Evolutionary conservation across 352 stramenopile genomes (phyloP), one percentile per base, ranked within the genome.

Genomic region (Phytophthora syringae): DNA sequence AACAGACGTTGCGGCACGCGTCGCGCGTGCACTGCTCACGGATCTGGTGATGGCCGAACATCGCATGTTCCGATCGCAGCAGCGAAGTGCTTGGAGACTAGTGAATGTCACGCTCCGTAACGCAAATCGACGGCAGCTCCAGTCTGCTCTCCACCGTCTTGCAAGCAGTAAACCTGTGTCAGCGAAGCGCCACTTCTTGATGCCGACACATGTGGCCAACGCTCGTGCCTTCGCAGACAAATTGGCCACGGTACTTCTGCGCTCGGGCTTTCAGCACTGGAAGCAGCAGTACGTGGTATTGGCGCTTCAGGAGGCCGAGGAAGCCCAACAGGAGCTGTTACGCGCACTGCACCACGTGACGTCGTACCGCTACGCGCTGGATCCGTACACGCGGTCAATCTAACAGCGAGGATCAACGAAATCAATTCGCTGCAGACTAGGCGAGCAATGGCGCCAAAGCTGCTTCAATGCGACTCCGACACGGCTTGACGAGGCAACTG

Each of bases 251-350:
- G 28, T 73, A 7, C 16, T 79, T 20, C 16, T 67, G 21, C 64
- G 77, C 20, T 66, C 20, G 5, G 66, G 56, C 7, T 92, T 92
- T 45, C 36, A 57, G 11, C 25, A 49, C 40, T 92, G 83, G 83
- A 89, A 88, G 55, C 20, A 39, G 16, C 69, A 74, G 64, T 87
- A 84, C 70, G 50, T 92, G 16, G 53, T 54, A 5, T 15, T 57
- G 7, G 83, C 83, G n/a, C 61, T 87, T 15, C 30, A 61, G 16
- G 59, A 82, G 27, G 83, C 79, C 7, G 69, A 88, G 36, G 54
- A 59, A 5, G 70, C 78, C 2, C 69, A 89, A 21, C 48, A 72
- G 4, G 64, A 85, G n/a, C 68, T 92, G 20, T 64, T 88, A 5
- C 63, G 51, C 1, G 73, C 73, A 2, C 65, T 92, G 20, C 66